phyloP scores from a whole-genome alignment of 495 filamentous ascomycete genomes.

The Parathielavia appendiculata region DNA sequence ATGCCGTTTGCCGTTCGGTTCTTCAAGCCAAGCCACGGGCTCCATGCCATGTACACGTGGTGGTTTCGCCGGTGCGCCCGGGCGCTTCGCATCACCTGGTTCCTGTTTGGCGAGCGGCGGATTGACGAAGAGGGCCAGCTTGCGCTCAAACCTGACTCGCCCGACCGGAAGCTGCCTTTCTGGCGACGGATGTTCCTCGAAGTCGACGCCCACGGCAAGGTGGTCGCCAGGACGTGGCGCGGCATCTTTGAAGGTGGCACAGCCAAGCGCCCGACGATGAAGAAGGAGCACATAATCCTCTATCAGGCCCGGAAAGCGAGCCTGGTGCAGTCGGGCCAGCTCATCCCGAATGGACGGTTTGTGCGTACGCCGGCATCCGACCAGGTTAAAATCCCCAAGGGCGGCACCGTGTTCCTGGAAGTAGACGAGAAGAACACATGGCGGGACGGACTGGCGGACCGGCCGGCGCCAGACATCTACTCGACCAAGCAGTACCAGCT shows the following conservation, averaged over 20 bases:
- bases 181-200: constrained; percentile 37
- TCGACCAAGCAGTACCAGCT: constrained; percentile 67
- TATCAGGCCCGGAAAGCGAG: constrained; percentile 29
- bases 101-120: constrained; percentile 80
- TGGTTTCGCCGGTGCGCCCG: constrained; percentile 91
- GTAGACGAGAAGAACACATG: constrained; percentile 66
- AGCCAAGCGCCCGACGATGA: constrained; percentile 29
- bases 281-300: constrained; percentile 22
- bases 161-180: constrained; percentile 23
- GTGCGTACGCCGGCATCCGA: constrained; percentile 89
- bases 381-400: constrained; percentile 88
- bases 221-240: constrained; percentile 39
- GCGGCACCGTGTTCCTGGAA: constrained; percentile 70
- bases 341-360: constrained; percentile 67
- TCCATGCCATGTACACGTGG: constrained; percentile 86
- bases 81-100: constrained; percentile 74
- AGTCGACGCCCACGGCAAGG: constrained; percentile 28
- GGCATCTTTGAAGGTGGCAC: constrained; percentile 37
- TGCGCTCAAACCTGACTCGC: constrained; percentile 25
- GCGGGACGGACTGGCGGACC: constrained; percentile 50
- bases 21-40: constrained; percentile 74
- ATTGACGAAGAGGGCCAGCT: constrained; percentile 74
- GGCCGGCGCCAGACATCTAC: constrained; percentile 58
- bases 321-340: constrained; percentile 41
- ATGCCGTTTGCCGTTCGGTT: constrained; percentile 78